Evolutionary conservation across 495 filamentous ascomycete species (phyloP), one percentile per base, ranked within the genome.

Genomic region (Xylaria grammica): DNA sequence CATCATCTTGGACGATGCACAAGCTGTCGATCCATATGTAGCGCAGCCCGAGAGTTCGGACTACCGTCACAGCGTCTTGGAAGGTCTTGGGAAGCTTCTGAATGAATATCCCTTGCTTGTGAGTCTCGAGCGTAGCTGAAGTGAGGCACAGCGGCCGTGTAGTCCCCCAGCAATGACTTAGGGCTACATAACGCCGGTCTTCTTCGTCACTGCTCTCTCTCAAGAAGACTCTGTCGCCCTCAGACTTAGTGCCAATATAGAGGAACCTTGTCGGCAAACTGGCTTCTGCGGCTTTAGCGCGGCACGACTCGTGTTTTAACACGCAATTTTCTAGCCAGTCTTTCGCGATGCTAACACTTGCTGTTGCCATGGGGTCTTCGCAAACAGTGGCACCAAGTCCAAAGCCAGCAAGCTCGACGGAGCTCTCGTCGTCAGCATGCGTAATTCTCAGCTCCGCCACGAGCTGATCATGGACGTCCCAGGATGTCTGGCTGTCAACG

Each of bases 1-100:
- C 44, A 46, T 75, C 69, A 46, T 81, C 76, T 67, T 82, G 80
- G 19, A 81, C 65, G 46, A 81, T 81, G 65, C 78, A 80, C 4
- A 81, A 65, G 32, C 75, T 75, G 63, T 82, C 80, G 9, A 83
- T 79, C 80, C 80, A 83, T 9, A 83, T 15, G 50, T 79, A 82
- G 17, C 63, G 60, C 10, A 76, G 57, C 0, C 72, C 74, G 1
- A 83, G 69, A 10, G 57, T 50, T 15, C 69, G 54, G 1, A 70
- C 63, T 6, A 77, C 24, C 2, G 26, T 29, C 15, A 78, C 54
- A 13, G 75, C 74, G 58, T 78, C 71, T 63, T 54, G 60, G 53
- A 72, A 70, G 58, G 71, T 66, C 8, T 27, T 15, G 2, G 66
- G 66, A 13, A 68, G 42, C 17, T 7, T 27, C 4, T 55, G 22